Conservation (phyloP, 1,139 yeast species). For the Sugiyamaella castrensis region DNA sequence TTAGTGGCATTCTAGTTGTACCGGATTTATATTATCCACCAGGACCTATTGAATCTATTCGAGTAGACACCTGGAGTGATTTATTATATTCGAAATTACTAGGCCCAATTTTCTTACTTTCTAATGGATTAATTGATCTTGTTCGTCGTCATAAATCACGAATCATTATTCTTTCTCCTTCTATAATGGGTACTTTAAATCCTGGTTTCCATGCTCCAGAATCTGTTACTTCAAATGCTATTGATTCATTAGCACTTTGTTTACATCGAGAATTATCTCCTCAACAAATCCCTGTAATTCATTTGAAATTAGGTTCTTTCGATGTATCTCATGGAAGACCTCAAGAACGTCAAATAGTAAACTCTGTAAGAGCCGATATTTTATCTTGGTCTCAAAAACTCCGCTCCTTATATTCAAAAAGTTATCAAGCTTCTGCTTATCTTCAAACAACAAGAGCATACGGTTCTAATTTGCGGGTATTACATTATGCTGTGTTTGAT, state of each 20-base stretch:
- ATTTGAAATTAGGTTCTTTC: slow-evolving; percentile 40
- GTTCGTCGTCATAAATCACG: slow-evolving; percentile 48
- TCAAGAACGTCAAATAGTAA: slow-evolving; percentile 33
- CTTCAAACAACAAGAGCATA: slow-evolving; percentile 33
- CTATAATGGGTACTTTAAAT: slow-evolving; percentile 39
- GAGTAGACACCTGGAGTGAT: slow-evolving; percentile 52
- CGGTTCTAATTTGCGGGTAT: slow-evolving; percentile 35
- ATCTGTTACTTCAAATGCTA: slow-evolving; percentile 38
- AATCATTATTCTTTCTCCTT: slow-evolving; percentile 39
- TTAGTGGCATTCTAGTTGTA: slow-evolving; percentile 59
- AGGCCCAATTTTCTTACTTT: slow-evolving; percentile 51
- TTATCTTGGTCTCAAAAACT: slow-evolving; percentile 42
- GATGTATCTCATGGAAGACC: slow-evolving; percentile 33
- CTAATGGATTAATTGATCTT: slow-evolving; percentile 57
- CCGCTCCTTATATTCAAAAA: slow-evolving; percentile 38
- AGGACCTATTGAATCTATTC: slow-evolving; percentile 64
- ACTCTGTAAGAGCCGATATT: slow-evolving; percentile 40
- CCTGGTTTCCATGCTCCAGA: slow-evolving; percentile 46
- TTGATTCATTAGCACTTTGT: slow-evolving; percentile 38
- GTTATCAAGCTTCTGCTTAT: slow-evolving; percentile 35
- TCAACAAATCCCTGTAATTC: slow-evolving; percentile 29
- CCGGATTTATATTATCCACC: slow-evolving; percentile 65
- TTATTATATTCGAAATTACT: slow-evolving; percentile 46
- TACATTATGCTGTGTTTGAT: slow-evolving; percentile 39
- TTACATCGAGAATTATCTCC: slow-evolving; percentile 40